These are phyloP conservation scores for Aspergillus bertholletiae DNA, from an alignment of 495 filamentous ascomycete species.

Conservation along the genomic window DNA sequence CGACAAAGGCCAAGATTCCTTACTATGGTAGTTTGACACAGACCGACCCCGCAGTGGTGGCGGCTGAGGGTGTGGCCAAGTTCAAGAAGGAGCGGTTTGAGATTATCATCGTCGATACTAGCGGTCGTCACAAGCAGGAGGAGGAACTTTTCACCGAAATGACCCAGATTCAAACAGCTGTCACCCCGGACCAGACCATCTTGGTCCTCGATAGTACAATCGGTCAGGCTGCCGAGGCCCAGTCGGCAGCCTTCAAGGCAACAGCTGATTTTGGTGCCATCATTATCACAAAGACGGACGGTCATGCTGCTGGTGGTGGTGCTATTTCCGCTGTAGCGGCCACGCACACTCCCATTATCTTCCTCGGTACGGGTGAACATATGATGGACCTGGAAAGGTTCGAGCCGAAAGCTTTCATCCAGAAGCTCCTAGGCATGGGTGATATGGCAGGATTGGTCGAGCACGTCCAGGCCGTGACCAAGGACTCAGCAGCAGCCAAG, in stretches of 20 bases:
- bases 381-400: conserved; percentile 94
- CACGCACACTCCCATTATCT: conserved; percentile 94
- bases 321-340: conserved; percentile 98
- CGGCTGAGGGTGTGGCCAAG: conserved; percentile 91
- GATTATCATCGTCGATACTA: conserved; percentile 98
- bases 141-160: conserved; percentile 95
- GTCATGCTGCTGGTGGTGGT: conserved; percentile 89
- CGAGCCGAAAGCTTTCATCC: conserved; percentile 83
- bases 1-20: conserved; percentile 96
- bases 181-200: conserved; percentile 94
- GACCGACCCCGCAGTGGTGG: conserved; percentile 91
- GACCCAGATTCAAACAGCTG: conserved; percentile 91
- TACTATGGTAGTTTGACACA: conserved; percentile 96
- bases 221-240: conserved; percentile 90
- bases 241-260: conserved; percentile 95
- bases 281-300: conserved; percentile 98
- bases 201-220: conserved; percentile 97
- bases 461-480: conserved; percentile 94
- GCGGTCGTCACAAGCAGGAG: conserved; percentile 90
- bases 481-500: conserved; percentile 74
- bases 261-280: conserved; percentile 97
- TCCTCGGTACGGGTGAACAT: conserved; percentile 96
- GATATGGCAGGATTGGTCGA: conserved; percentile 94
- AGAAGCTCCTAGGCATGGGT: conserved; percentile 92
- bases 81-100: conserved; percentile 99